Evolutionary conservation across 2,329 filamentous ascomycete species (phyloP).

Genomic region (Tolypocladium tundrense): DNA sequence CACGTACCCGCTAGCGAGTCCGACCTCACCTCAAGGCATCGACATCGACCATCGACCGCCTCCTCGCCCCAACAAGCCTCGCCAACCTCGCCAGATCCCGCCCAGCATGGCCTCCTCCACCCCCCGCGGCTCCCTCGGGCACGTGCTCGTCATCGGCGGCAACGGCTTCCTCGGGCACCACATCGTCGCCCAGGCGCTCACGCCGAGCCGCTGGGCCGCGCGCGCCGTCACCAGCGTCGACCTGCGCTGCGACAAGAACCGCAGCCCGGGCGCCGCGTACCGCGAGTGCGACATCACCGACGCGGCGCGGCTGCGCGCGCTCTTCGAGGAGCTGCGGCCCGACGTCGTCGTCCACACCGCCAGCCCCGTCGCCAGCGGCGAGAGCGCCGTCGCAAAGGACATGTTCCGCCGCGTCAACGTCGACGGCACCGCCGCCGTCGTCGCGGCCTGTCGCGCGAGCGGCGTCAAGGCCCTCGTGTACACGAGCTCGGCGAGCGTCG

Average conservation of each 20-base stretch:
- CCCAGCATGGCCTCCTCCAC: not conserved
- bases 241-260: slow-evolving; percentile 60
- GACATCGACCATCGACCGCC: not conserved
- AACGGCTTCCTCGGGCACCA: slow-evolving; percentile 80
- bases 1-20: not conserved
- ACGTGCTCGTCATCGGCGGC: slow-evolving; percentile 69
- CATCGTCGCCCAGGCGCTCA: slow-evolving; percentile 63
- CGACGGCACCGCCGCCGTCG: slow-evolving; percentile 68
- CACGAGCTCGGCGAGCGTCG: slow-evolving; percentile 79
- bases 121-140: slow-evolving; percentile 43
- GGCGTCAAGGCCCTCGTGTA: slow-evolving; percentile 79
- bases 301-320: slow-evolving; percentile 42
- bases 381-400: slow-evolving; percentile 41
- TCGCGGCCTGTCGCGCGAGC: slow-evolving; percentile 60
- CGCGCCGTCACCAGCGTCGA: slow-evolving; percentile 59
- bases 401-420: slow-evolving; percentile 78
- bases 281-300: slow-evolving; percentile 72
- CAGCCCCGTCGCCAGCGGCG: slow-evolving; percentile 51
- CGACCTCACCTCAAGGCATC: not conserved
- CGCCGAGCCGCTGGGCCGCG: slow-evolving; percentile 29
- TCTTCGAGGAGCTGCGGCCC: slow-evolving; percentile 59
- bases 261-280: slow-evolving; percentile 50
- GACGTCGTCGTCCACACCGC: slow-evolving; percentile 89
- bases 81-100: not conserved
- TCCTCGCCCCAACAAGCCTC: not conserved